Conservation (phyloP, 2,329 filamentous ascomycete genomes). For the Berkeleyomyces basicola region DNA sequence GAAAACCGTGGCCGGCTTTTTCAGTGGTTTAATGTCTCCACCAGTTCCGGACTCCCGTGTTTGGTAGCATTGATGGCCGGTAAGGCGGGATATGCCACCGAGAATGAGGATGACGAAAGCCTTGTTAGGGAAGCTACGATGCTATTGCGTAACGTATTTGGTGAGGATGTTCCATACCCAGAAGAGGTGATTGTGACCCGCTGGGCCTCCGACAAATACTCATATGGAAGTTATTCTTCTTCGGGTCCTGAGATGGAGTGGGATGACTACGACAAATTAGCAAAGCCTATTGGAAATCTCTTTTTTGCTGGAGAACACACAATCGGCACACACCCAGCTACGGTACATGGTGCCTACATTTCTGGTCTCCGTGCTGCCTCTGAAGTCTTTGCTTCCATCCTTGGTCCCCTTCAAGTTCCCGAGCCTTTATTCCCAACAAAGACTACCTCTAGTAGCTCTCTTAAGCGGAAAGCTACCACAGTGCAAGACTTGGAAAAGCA, state of each 20-base stretch:
- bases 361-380: constrained; percentile 81
- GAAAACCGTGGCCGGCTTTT: constrained; percentile 79
- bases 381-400: constrained; percentile 63
- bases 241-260: constrained; percentile 67
- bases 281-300: constrained; percentile 64
- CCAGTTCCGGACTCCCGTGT: constrained; percentile 74
- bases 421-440: constrained; percentile 57
- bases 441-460: constrained; percentile 26
- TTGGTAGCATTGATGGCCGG: constrained; percentile 91
- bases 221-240: constrained; percentile 90
- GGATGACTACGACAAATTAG: constrained; percentile 88
- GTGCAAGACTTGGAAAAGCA: constrained; percentile 20
- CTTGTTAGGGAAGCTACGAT: constrained; percentile 68
- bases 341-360: constrained; percentile 89
- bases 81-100: constrained; percentile 78
- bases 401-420: constrained; percentile 66
- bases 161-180: constrained; percentile 53
- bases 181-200: constrained; percentile 77
- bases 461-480: constrained; percentile 37
- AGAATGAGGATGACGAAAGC: constrained; percentile 55
- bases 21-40: constrained; percentile 91
- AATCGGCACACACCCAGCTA: constrained; percentile 87
- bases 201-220: constrained; percentile 82
- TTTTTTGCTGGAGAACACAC: constrained; percentile 96
- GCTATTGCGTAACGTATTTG: constrained; percentile 63